Evolutionary conservation across 139 green algal genomes (phyloP).

Genomic region (Choricystis sp.): DNA sequence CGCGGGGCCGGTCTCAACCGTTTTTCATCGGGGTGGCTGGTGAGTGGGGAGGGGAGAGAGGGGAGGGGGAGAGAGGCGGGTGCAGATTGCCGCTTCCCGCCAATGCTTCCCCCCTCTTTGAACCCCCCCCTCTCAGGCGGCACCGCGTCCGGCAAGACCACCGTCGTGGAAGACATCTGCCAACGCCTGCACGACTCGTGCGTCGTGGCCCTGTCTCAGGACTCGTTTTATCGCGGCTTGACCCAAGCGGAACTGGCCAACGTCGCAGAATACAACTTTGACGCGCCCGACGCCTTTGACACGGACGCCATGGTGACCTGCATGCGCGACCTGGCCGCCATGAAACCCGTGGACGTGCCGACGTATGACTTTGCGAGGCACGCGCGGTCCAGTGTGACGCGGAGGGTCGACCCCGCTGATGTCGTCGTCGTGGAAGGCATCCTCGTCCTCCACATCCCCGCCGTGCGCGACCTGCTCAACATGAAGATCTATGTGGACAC

Average conservation of each 20-base stretch:
- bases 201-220: constrained; percentile 78
- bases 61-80: constrained; percentile 10
- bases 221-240: constrained; percentile 84
- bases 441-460: constrained; percentile 73
- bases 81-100: not conserved
- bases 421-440: constrained; percentile 96
- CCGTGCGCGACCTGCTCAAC: constrained; percentile 63
- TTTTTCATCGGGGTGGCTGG: constrained; percentile 62
- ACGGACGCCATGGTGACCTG: constrained; percentile 39
- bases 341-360: constrained; percentile 61
- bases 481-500: constrained; percentile 80
- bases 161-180: constrained; percentile 86
- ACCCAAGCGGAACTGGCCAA: constrained; percentile 44
- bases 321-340: constrained; percentile 28
- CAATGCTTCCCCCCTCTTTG: constrained; percentile 4
- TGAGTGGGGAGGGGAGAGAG: constrained; percentile 1
- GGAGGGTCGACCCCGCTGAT: constrained; percentile 63
- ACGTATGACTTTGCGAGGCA: constrained; percentile 89
- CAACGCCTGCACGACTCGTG: constrained; percentile 76
- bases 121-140: constrained; percentile 34
- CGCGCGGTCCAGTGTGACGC: constrained; percentile 31
- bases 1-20: constrained; percentile 16
- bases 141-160: constrained; percentile 75
- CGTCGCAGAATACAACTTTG: constrained; percentile 84
- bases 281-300: constrained; percentile 81